A percentile compares a stretch with the other conserved stretches of the same genome.
These are phyloP conservation scores for Eucalyptus cloeziana DNA, from an alignment of 345 rosid species.

Conservation along the genomic window DNA sequence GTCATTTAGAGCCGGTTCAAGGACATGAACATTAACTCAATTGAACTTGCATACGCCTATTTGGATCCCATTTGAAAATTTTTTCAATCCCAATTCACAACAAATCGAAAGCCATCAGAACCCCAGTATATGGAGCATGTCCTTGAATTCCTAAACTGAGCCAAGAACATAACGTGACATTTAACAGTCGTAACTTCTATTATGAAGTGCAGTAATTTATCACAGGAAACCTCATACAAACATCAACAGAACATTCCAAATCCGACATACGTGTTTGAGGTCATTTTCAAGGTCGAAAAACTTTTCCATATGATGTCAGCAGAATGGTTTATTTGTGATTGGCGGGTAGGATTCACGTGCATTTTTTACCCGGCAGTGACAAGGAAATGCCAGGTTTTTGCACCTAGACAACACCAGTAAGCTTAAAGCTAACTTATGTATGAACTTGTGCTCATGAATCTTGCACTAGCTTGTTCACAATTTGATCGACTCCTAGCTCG, in stretches of 20 bases:
- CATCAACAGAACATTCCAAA: background rate
- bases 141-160: background rate
- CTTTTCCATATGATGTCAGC: background rate
- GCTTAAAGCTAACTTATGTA: background rate
- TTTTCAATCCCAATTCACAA: background rate
- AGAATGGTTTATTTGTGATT: background rate
- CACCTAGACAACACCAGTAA: background rate
- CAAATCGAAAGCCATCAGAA: background rate
- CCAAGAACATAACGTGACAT: background rate
- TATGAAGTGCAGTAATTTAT: background rate
- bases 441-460: background rate
- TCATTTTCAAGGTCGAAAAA: background rate
- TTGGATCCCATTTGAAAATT: background rate
- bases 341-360: background rate
- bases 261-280: background rate
- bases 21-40: background rate
- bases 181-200: background rate
- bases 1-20: background rate
- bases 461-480: background rate
- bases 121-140: background rate
- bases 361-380: background rate
- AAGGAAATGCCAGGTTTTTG: background rate
- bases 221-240: background rate
- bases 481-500: background rate
- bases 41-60: background rate